Conservation (phyloP, 176 grass and related monocot genomes). For the Calamus simplicifolius region DNA sequence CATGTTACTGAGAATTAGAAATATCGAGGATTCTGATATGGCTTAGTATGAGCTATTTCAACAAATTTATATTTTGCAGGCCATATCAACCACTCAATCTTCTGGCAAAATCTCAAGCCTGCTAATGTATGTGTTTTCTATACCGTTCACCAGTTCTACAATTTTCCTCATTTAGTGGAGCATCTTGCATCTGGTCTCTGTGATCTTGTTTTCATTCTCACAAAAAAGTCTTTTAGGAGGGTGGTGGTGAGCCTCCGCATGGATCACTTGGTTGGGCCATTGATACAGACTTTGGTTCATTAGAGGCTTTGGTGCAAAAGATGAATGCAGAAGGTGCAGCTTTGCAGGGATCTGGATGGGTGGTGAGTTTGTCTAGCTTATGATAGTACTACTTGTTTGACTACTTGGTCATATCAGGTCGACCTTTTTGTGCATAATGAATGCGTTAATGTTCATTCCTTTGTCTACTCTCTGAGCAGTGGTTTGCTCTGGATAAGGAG, state of each 20-base stretch:
- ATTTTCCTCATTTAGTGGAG: too few relatives aligned
- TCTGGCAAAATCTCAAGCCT: constrained; percentile 99
- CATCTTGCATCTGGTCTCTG: too few relatives aligned
- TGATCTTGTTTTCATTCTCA: not conserved
- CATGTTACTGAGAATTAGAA: too few relatives aligned
- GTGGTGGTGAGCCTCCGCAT: constrained; percentile 83
- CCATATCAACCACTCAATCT: constrained; percentile 97
- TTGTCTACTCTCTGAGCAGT: constrained; percentile 37
- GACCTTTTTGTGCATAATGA: too few relatives aligned
- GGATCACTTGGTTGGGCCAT: constrained; percentile 84
- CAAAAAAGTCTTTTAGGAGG: constrained; percentile 48
- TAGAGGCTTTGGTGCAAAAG: constrained; percentile 80
- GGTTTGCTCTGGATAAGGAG: constrained; percentile 88
- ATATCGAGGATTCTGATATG: not conserved
- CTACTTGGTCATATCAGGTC: too few relatives aligned
- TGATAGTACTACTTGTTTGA: too few relatives aligned
- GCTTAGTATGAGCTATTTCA: constrained; percentile 5
- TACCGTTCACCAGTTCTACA: not conserved
- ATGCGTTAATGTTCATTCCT: not conserved
- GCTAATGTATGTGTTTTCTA: constrained; percentile 33
- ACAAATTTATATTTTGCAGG: constrained; percentile 37
- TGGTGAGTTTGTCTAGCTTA: constrained; percentile 44
- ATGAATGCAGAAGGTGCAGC: constrained; percentile 90
- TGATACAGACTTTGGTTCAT: constrained; percentile 80
- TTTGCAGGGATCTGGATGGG: constrained; percentile 99